Conservation (phyloP, 2,329 filamentous ascomycete genomes). For the Aspergillus persii region DNA sequence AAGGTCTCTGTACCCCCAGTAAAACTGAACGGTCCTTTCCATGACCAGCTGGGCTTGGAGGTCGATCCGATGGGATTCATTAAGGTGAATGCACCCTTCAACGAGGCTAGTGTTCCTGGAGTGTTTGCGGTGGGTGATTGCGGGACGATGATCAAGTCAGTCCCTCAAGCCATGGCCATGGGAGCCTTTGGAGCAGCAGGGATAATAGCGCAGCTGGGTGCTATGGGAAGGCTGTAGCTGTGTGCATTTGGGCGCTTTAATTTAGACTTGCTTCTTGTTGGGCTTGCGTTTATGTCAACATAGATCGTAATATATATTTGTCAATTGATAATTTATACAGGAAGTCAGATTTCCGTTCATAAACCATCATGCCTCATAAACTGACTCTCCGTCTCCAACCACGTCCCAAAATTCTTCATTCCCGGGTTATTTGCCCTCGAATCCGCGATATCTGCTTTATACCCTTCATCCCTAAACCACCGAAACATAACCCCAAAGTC, state of each 20-base stretch:
- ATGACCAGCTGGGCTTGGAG: not conserved
- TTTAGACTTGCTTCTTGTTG: too few relatives aligned
- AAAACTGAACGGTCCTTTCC: constrained; percentile 4
- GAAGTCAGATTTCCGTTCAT: not conserved
- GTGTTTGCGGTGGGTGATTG: constrained; percentile 12
- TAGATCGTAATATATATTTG: too few relatives aligned
- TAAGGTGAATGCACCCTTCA: not conserved
- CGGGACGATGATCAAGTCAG: constrained; percentile 3
- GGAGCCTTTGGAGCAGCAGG: constrained; percentile 2
- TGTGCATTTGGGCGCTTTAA: too few relatives aligned
- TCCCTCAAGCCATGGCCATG: constrained; percentile 2
- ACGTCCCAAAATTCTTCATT: constrained; percentile 49
- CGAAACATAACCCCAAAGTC: constrained; percentile 49
- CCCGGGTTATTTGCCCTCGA: constrained; percentile 45
- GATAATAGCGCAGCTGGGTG: not conserved
- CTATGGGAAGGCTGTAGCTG: not conserved
- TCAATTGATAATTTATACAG: too few relatives aligned
- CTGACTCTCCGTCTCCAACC: constrained; percentile 49
- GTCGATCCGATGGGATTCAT: not conserved
- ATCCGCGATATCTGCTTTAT: constrained; percentile 45
- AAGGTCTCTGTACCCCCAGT: not conserved
- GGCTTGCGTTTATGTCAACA: too few relatives aligned
- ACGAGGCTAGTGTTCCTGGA: constrained; percentile 6
- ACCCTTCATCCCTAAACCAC: constrained; percentile 52
- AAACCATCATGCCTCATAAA: constrained; percentile 21